Evolutionary conservation across 371 early-diverging fungal species (phyloP).

Genomic region (Funneliformis caledonium): DNA sequence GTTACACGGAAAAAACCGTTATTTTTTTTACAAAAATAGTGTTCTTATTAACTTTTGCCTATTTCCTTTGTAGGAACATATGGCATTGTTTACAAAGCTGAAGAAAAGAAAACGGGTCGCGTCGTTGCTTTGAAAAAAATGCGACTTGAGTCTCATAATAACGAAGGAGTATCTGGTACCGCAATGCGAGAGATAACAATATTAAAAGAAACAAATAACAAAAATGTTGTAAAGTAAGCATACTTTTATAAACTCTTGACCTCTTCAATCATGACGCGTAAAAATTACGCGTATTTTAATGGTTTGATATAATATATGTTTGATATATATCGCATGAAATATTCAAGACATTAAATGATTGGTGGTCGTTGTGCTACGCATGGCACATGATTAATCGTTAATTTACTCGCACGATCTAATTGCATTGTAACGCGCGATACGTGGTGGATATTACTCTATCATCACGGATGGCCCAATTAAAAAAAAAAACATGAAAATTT

Average conservation of each 20-base stretch:
- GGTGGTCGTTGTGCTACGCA: too few species aligned
- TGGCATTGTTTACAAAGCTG: conserved; percentile 96
- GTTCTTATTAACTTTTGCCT: not conserved
- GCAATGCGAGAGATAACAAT: conserved; percentile 97
- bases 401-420: too few species aligned
- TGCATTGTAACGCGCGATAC: too few species aligned
- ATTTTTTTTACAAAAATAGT: not conserved
- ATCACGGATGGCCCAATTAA: too few species aligned
- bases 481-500: not conserved
- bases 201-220: conserved; percentile 93
- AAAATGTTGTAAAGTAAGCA: conserved; percentile 86
- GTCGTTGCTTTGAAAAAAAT: conserved; percentile 97
- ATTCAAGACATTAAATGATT: too few species aligned
- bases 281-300: not conserved
- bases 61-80: conserved; percentile 75
- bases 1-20: not conserved
- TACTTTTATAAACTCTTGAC: not conserved
- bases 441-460: too few species aligned
- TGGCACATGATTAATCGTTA: too few species aligned
- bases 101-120: conserved; percentile 70
- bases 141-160: conserved; percentile 83
- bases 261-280: not conserved
- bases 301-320: not conserved
- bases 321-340: too few species aligned
- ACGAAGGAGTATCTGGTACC: conserved; percentile 89